A percentile compares a stretch with the other conserved stretches of the same genome.
These are phyloP conservation scores for Coriaria nepalensis DNA, from an alignment of 306 rosid species.

Conservation along the genomic window DNA sequence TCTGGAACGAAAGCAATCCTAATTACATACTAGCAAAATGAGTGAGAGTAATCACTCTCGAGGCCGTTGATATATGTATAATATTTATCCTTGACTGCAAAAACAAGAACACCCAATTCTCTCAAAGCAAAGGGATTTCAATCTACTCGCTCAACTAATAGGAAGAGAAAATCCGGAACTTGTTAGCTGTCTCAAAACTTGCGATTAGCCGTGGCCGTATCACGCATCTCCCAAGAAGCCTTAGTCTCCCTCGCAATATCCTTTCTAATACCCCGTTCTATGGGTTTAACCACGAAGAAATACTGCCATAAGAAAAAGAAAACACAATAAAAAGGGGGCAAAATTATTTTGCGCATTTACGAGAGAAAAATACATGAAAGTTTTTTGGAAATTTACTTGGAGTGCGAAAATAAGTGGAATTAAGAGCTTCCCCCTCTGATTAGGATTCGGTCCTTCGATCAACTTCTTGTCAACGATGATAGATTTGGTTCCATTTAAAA, in stretches of 20 bases:
- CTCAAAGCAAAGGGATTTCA: too few relatives aligned
- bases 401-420: conserved; percentile 59
- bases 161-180: too few relatives aligned
- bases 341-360: conserved; percentile 1
- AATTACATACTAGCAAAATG: too few relatives aligned
- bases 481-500: conserved; percentile 48
- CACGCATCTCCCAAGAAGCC: conserved; percentile 70
- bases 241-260: conserved; percentile 54
- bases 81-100: too few relatives aligned
- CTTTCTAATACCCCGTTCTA: conserved; percentile 38
- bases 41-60: too few relatives aligned
- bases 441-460: conserved; percentile 94
- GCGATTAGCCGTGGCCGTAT: conserved; percentile 13
- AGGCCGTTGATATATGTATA: too few relatives aligned
- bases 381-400: conserved; percentile 39
- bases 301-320: conserved; percentile 15
- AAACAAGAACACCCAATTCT: too few relatives aligned
- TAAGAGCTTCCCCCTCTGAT: conserved; percentile 54
- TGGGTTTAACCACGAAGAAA: conserved; percentile 56
- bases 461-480: conserved; percentile 61
- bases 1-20: too few relatives aligned
- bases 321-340: background rate
- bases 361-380: conserved; percentile 3
- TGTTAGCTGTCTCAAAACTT: conserved; percentile 16
- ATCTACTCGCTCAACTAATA: too few relatives aligned